Evolutionary conservation across 2,329 filamentous ascomycete species (phyloP).

Genomic region (Periglandula ipomoeae): DNA sequence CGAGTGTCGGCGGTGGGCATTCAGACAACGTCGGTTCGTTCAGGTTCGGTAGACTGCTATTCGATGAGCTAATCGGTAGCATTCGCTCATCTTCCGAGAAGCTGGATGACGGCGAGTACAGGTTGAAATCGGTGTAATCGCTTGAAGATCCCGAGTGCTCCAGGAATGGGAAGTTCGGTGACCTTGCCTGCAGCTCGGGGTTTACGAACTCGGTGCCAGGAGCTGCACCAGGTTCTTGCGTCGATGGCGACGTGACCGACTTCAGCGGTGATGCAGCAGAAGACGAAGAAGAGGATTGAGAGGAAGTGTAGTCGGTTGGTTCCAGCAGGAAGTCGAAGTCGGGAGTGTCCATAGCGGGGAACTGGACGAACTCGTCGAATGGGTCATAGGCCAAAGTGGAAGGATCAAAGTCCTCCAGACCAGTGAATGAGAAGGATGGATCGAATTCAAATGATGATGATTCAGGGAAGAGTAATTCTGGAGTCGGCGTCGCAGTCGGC

Average conservation of each 20-base stretch:
- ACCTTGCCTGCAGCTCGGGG: slow-evolving; percentile 4
- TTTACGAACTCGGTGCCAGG: slow-evolving; percentile 7
- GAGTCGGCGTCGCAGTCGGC: background rate
- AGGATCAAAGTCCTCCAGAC: slow-evolving; percentile 13
- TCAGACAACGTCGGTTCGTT: slow-evolving; percentile 6
- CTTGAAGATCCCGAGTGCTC: slow-evolving; percentile 9
- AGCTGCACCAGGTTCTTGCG: slow-evolving; percentile 12
- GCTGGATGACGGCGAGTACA: slow-evolving; percentile 41
- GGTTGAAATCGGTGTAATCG: slow-evolving; percentile 46
- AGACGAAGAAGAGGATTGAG: slow-evolving; percentile 20
- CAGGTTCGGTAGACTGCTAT: slow-evolving; percentile 5
- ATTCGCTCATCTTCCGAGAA: slow-evolving; percentile 40
- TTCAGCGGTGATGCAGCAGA: slow-evolving; percentile 18
- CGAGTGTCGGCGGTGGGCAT: slow-evolving; percentile 1
- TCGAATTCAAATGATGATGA: slow-evolving; percentile 12
- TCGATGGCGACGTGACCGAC: slow-evolving; percentile 16
- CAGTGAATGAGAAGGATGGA: slow-evolving; percentile 14
- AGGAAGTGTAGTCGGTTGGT: slow-evolving; percentile 32
- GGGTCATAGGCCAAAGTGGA: slow-evolving; percentile 16
- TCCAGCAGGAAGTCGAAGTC: slow-evolving; percentile 39
- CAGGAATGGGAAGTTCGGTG: slow-evolving; percentile 30
- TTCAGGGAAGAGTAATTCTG: background rate
- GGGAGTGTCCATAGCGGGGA: slow-evolving; percentile 25
- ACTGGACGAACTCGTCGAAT: slow-evolving; percentile 39
- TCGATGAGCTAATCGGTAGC: slow-evolving; percentile 19